phyloP scores from a whole-genome alignment of 192 early-diverging fungal genomes.

The Backusella sp. region DNA sequence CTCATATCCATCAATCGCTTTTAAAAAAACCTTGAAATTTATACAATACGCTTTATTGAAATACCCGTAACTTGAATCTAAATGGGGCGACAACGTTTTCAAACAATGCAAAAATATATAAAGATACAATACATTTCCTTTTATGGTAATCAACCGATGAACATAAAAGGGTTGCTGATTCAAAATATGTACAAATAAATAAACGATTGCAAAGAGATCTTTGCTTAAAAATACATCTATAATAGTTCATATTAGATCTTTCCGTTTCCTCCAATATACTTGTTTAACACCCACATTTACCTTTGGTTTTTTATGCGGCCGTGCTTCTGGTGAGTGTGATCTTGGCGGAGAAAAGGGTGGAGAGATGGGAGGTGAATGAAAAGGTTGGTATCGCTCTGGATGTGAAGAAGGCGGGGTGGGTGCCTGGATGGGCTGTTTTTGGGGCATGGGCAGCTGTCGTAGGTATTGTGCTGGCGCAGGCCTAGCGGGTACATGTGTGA shows the following conservation, averaged over 20 bases:
- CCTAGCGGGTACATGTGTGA: not conserved
- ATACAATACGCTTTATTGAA: too few species aligned
- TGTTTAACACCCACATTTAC: not conserved
- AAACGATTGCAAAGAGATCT: not conserved
- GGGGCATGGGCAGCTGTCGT: not conserved
- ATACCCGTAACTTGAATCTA: too few species aligned
- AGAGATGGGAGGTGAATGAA: not conserved
- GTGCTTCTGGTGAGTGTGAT: not conserved
- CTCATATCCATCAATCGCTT: slow-evolving; percentile 61
- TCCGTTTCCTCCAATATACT: not conserved
- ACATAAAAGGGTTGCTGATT: not conserved
- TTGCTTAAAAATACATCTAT: not conserved
- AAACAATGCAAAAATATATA: too few species aligned
- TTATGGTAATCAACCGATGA: not conserved
- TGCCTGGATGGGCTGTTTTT: not conserved
- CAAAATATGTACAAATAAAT: not conserved
- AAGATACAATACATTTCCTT: not conserved
- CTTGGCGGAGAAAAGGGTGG: not conserved
- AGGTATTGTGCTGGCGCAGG: not conserved
- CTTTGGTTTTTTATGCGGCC: not conserved
- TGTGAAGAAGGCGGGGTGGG: not conserved
- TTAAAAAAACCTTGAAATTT: slow-evolving; percentile 35
- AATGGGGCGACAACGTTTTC: too few species aligned
- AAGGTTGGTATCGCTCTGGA: not conserved
- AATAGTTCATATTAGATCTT: not conserved